These are phyloP conservation scores for Cutaneotrichosporon sp. DNA, from an alignment of 1,284 basidiomycete species.

Conservation along the genomic window DNA sequence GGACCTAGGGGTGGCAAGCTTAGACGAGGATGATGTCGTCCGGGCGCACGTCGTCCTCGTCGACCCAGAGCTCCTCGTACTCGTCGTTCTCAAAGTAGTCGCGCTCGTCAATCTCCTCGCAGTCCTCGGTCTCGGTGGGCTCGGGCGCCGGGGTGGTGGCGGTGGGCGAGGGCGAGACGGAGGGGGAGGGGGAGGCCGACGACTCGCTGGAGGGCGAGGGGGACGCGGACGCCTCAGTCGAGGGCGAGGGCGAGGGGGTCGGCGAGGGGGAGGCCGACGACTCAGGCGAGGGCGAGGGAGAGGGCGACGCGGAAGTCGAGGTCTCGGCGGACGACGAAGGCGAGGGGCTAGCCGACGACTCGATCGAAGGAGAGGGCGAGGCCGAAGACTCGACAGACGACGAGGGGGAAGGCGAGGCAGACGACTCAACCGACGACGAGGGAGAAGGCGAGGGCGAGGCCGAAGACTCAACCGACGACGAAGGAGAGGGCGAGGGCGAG, in stretches of 20 bases:
- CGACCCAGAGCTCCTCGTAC: slow-evolving; percentile 41
- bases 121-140: background rate
- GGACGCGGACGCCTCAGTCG: slow-evolving; percentile 1
- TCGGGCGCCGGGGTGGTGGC: background rate
- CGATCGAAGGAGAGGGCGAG: too few species aligned
- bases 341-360: too few species aligned
- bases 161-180: slow-evolving; percentile 1
- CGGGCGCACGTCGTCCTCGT: slow-evolving; percentile 33
- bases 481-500: slow-evolving; percentile 7
- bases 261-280: too few species aligned
- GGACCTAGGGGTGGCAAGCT: background rate
- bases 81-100: slow-evolving; percentile 28
- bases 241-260: slow-evolving; percentile 6
- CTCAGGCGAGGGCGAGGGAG: too few species aligned
- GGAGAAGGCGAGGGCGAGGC: slow-evolving; percentile 2
- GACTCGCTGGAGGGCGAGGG: background rate
- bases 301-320: too few species aligned
- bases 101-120: slow-evolving; percentile 20
- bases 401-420: too few species aligned
- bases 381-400: too few species aligned
- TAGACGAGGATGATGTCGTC: slow-evolving; percentile 29
- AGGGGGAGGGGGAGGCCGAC: background rate
- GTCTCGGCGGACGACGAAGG: too few species aligned
- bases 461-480: slow-evolving; percentile 7
- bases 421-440: too few species aligned